Evolutionary conservation across 495 filamentous ascomycete genomes (phyloP).

Genomic region (Neurospora hispaniola): DNA sequence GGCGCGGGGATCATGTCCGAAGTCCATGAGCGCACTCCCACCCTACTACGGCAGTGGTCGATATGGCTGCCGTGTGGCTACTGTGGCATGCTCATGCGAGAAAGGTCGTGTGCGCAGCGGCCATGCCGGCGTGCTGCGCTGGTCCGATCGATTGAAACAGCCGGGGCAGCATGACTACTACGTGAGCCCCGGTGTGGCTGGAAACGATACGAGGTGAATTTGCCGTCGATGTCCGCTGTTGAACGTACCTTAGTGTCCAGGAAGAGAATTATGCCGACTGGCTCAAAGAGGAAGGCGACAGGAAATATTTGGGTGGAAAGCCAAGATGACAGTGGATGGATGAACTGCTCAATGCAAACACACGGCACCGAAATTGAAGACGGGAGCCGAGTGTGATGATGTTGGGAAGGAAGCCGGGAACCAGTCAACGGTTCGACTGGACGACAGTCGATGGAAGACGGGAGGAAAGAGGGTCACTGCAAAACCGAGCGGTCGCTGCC

Average conservation of each 20-base stretch:
- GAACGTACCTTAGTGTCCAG: too few species aligned
- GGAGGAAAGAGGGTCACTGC: not conserved
- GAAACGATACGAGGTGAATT: not conserved
- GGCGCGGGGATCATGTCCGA: not conserved
- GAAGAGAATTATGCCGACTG: not conserved
- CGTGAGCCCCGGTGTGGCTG: conserved; percentile 4
- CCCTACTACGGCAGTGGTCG: not conserved
- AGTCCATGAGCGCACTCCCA: not conserved
- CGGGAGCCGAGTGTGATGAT: not conserved
- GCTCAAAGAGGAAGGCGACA: not conserved
- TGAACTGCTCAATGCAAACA: not conserved
- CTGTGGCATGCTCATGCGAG: not conserved
- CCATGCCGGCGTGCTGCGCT: not conserved
- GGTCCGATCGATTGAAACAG: conserved; percentile 5
- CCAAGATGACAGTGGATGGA: not conserved
- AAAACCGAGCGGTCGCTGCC: not conserved
- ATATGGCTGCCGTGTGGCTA: not conserved
- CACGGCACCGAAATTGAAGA: not conserved
- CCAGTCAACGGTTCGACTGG: not conserved
- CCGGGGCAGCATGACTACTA: not conserved
- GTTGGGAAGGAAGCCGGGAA: not conserved
- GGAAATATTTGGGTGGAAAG: not conserved
- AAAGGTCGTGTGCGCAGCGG: not conserved
- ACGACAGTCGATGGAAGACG: not conserved
- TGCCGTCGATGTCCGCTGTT: not conserved